Evolutionary conservation across 1,139 yeast genomes (phyloP).

Genomic region (Yamadazyma oceani): DNA sequence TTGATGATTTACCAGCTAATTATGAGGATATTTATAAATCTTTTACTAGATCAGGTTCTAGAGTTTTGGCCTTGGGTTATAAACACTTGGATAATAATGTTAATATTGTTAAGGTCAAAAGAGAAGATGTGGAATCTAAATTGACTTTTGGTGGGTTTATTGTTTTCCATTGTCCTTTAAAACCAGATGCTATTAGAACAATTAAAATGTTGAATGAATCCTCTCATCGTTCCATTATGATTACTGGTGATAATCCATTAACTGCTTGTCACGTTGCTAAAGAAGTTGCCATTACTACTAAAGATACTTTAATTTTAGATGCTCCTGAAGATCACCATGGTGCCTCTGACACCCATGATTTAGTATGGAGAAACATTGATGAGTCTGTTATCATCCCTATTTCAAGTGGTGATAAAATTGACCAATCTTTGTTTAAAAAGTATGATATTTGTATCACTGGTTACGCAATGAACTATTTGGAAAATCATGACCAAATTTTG

Average conservation of each 20-base stretch:
- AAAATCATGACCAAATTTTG: conserved; percentile 63
- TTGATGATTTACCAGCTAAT: conserved; percentile 66
- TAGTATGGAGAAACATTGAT: conserved; percentile 84
- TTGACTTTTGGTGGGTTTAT: conserved; percentile 88
- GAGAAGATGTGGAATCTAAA: conserved; percentile 75
- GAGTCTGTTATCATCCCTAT: conserved; percentile 75
- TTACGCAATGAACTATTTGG: conserved; percentile 71
- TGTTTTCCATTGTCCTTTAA: conserved; percentile 96
- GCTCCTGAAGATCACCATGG: conserved; percentile 69
- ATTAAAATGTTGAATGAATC: conserved; percentile 92
- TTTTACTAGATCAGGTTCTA: conserved; percentile 92
- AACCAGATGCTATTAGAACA: conserved; percentile 87
- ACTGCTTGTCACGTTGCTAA: conserved; percentile 98
- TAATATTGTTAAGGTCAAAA: conserved; percentile 52
- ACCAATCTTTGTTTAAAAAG: conserved; percentile 56
- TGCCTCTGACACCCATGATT: conserved; percentile 51
- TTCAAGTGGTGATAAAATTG: conserved; percentile 58
- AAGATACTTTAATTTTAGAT: conserved; percentile 82
- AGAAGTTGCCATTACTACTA: conserved; percentile 83
- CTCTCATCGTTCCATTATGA: conserved; percentile 94
- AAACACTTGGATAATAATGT: conserved; percentile 61
- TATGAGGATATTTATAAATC: conserved; percentile 88
- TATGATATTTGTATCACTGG: conserved; percentile 94
- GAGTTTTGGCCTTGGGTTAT: conserved; percentile 93
- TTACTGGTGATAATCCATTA: conserved; percentile 97